Percentiles rank a stretch among this genome's conserved stretches.
phyloP scores from a whole-genome alignment of 306 rosid genomes.

The Alnus glutinosa region DNA sequence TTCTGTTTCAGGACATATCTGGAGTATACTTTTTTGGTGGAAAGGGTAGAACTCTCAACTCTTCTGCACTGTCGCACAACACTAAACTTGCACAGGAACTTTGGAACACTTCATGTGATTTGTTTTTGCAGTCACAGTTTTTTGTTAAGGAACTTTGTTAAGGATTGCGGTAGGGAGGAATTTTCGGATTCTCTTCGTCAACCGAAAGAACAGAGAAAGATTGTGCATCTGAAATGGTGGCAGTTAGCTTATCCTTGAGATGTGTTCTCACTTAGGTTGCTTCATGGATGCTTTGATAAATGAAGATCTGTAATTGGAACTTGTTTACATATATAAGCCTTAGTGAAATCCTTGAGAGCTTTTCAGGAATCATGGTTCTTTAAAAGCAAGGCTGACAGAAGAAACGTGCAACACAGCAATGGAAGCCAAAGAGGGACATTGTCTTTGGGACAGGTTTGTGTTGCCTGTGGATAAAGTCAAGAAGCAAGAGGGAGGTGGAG shows the following conservation, averaged over 20 bases:
- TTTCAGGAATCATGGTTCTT: background rate
- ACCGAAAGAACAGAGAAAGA: background rate
- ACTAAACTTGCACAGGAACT: conserved; percentile 61
- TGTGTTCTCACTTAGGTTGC: background rate
- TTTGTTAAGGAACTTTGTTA: conserved; percentile 23
- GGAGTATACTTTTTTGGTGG: conserved; percentile 83
- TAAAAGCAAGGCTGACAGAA: background rate
- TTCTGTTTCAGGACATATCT: conserved; percentile 62
- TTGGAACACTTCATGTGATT: conserved; percentile 65
- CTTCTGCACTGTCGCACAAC: conserved; percentile 58
- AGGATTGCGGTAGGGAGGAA: conserved; percentile 19
- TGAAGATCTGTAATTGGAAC: background rate
- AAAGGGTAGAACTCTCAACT: conserved; percentile 53
- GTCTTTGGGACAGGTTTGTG: too few species aligned
- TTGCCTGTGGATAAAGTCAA: too few species aligned
- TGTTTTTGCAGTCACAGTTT: conserved; percentile 53
- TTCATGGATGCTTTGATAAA: background rate
- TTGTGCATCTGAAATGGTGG: background rate
- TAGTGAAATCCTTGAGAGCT: background rate
- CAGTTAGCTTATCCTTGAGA: background rate
- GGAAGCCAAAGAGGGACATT: too few species aligned
- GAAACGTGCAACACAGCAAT: background rate
- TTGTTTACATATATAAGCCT: background rate
- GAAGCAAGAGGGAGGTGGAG: background rate
- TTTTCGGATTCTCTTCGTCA: background rate